Evolutionary conservation across 306 rosid genomes (phyloP).

Genomic region (Inga laurina): DNA sequence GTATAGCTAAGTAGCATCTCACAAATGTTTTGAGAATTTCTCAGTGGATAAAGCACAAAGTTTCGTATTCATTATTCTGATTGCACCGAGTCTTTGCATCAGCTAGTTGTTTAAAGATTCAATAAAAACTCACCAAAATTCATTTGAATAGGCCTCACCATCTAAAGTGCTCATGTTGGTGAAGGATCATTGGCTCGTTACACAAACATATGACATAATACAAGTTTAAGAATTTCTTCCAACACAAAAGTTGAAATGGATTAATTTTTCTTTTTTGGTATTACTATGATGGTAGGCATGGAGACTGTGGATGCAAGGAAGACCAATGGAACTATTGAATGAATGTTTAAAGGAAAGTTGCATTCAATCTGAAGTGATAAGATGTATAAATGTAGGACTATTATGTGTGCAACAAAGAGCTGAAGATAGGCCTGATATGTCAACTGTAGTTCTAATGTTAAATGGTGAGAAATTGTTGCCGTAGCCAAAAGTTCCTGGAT

Average conservation of each 20-base stretch:
- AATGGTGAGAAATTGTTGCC: slow-evolving; percentile 30
- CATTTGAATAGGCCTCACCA: too few species aligned
- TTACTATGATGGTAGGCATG: slow-evolving; percentile 25
- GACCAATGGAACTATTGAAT: slow-evolving; percentile 31
- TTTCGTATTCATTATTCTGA: not conserved
- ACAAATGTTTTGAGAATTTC: not conserved
- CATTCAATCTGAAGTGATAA: not conserved
- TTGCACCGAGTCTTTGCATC: too few species aligned
- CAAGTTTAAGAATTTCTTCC: not conserved
- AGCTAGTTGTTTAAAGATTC: too few species aligned
- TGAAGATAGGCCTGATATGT: slow-evolving; percentile 38
- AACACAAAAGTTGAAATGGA: not conserved
- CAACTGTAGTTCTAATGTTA: slow-evolving; percentile 35
- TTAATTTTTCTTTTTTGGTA: not conserved
- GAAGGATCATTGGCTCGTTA: not conserved
- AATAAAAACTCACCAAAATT: too few species aligned
- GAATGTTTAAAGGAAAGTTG: not conserved
- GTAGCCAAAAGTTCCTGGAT: slow-evolving; percentile 27
- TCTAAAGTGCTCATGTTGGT: not conserved
- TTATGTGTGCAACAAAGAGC: slow-evolving; percentile 33
- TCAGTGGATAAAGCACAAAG: not conserved
- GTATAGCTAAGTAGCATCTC: not conserved
- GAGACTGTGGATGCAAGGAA: slow-evolving; percentile 33
- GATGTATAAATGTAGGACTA: slow-evolving; percentile 30
- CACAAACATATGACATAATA: not conserved